Percentiles rank a stretch among this genome's conserved stretches.
Conservation (phyloP, 164 flowering plant species). For the Piper betle region DNA sequence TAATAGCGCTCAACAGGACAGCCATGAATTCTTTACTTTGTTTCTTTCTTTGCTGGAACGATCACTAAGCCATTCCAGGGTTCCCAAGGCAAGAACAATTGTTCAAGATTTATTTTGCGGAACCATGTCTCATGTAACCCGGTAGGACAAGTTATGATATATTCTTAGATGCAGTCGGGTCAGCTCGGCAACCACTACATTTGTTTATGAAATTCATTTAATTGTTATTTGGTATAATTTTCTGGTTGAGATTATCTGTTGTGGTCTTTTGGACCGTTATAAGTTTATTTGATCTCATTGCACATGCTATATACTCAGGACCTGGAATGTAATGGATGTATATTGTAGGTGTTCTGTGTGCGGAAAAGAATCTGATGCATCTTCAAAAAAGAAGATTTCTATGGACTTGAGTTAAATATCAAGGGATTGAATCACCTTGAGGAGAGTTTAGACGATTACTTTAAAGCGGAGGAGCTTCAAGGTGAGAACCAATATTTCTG, state of each 20-base stretch:
- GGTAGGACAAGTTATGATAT: slow-evolving; percentile 28
- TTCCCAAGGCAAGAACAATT: slow-evolving; percentile 55
- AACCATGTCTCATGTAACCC: slow-evolving; percentile 82
- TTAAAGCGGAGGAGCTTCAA: slow-evolving; percentile 64
- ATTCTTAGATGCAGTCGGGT: not conserved
- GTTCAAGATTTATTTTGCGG: slow-evolving; percentile 97
- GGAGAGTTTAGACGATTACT: slow-evolving; percentile 80
- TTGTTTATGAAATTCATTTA: not conserved
- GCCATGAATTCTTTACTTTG: slow-evolving; percentile 90
- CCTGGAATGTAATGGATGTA: not conserved
- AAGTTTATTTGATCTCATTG: not conserved
- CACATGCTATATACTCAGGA: not conserved
- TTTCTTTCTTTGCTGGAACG: slow-evolving; percentile 84
- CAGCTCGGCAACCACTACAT: not conserved
- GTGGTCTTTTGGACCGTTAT: not conserved
- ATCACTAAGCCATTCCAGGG: slow-evolving; percentile 52
- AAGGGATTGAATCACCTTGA: slow-evolving; percentile 72
- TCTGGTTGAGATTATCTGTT: not conserved
- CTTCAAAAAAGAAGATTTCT: slow-evolving; percentile 89
- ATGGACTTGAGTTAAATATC: slow-evolving; percentile 84
- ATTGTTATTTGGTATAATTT: not conserved
- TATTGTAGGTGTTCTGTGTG: slow-evolving; percentile 71
- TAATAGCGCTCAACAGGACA: slow-evolving; percentile 94
- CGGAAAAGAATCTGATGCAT: slow-evolving; percentile 86
- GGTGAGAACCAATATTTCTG: slow-evolving; percentile 96